Percentiles rank a stretch among this genome's conserved stretches.
Evolutionary conservation across 805 yeast species (phyloP).

Genomic region (Groenewaldozyma tartarivorans): DNA sequence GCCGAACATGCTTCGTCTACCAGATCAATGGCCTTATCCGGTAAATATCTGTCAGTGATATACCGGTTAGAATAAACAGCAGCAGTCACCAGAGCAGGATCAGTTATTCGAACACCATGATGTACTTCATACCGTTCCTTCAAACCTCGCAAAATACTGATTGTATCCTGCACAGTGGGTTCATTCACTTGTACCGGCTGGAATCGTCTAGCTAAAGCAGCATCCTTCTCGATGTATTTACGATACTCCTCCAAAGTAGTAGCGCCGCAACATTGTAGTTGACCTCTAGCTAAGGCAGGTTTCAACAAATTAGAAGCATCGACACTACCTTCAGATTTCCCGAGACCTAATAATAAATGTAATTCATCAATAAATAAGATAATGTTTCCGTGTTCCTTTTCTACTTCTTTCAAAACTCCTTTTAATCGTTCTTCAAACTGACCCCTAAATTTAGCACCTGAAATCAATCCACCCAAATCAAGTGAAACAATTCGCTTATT

Average conservation of each 20-base stretch:
- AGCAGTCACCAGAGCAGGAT: constrained; percentile 87
- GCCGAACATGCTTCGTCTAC: constrained; percentile 98
- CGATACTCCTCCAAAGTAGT: constrained; percentile 90
- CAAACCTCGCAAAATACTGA: constrained; percentile 83
- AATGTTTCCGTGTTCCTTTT: constrained; percentile 62
- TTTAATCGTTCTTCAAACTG: constrained; percentile 91
- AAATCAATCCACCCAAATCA: constrained; percentile 80
- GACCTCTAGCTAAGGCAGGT: constrained; percentile 90
- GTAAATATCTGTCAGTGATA: constrained; percentile 81
- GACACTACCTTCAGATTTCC: constrained; percentile 89
- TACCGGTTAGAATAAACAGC: constrained; percentile 84
- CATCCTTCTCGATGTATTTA: constrained; percentile 91
- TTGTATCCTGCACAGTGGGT: constrained; percentile 85
- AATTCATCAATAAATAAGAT: constrained; percentile 86
- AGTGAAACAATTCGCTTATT: constrained; percentile 74
- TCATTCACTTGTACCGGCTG: constrained; percentile 81
- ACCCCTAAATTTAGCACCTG: constrained; percentile 94
- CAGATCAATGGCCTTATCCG: constrained; percentile 94
- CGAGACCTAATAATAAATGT: constrained; percentile 80
- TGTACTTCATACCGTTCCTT: constrained; percentile 94
- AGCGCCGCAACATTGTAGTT: constrained; percentile 90
- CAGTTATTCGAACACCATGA: constrained; percentile 92
- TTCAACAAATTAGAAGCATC: constrained; percentile 91
- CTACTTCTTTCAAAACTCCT: constrained; percentile 71
- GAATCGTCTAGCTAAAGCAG: constrained; percentile 89